phyloP scores from a whole-genome alignment of 2,329 filamentous ascomycete species.

The Epichloe hybrida region DNA sequence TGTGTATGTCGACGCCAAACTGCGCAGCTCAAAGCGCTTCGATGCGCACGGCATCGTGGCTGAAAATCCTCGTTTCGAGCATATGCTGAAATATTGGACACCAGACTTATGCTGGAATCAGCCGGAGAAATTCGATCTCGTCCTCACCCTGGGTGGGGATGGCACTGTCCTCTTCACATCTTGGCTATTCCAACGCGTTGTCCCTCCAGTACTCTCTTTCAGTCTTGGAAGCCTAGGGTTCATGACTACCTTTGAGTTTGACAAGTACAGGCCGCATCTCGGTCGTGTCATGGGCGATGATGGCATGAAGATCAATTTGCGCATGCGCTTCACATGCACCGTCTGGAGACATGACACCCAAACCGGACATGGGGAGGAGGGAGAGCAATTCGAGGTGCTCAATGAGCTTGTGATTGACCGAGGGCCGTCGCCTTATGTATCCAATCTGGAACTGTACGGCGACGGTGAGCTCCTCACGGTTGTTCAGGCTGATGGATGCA shows the following conservation, averaged over 20 bases:
- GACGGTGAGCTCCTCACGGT: constrained; percentile 92
- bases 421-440: constrained; percentile 91
- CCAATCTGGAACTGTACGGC: constrained; percentile 89
- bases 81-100: constrained; percentile 91
- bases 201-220: constrained; percentile 74
- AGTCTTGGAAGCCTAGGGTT: constrained; percentile 78
- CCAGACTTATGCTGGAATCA: constrained; percentile 89
- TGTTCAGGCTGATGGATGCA: constrained; percentile 92
- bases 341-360: constrained; percentile 62
- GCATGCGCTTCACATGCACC: constrained; percentile 98
- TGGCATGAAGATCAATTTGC: constrained; percentile 92
- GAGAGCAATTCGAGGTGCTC: constrained; percentile 92
- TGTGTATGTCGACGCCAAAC: constrained; percentile 95
- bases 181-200: constrained; percentile 80
- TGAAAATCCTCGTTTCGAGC: constrained; percentile 60
- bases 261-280: constrained; percentile 75
- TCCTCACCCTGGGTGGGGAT: constrained; percentile 75
- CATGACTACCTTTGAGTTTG: constrained; percentile 77
- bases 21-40: constrained; percentile 79
- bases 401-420: constrained; percentile 98
- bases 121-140: constrained; percentile 90
- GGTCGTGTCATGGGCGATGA: constrained; percentile 84
- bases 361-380: constrained; percentile 62
- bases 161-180: constrained; percentile 80
- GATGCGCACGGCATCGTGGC: constrained; percentile 58